A percentile compares a stretch with the other conserved stretches of the same genome.
Conservation (phyloP, 1,284 basidiomycete genomes). For the Rhodotorula sp. region DNA sequence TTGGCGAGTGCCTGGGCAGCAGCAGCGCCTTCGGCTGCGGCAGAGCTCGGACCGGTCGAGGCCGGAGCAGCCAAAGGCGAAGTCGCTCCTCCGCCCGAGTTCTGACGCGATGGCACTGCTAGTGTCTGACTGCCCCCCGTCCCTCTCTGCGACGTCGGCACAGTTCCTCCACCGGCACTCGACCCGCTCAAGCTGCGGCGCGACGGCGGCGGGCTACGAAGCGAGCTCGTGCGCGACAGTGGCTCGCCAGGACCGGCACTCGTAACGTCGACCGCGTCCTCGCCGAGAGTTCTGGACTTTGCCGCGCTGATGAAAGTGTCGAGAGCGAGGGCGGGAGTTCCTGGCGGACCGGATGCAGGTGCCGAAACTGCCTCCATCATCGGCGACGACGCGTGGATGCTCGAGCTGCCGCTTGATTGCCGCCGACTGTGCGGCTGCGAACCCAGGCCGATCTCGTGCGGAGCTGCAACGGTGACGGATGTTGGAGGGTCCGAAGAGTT, state of each 20-base stretch:
- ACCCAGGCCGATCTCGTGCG: constrained; percentile 40
- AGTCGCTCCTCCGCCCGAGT: background rate
- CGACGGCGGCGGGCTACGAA: background rate
- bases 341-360: background rate
- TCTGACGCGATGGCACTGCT: constrained; percentile 2
- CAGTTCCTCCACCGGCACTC: constrained; percentile 1
- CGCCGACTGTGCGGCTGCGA: constrained; percentile 11
- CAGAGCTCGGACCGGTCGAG: background rate
- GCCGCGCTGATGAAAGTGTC: constrained; percentile 40
- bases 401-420: background rate
- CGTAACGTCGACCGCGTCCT: background rate
- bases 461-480: constrained; percentile 15
- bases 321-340: constrained; percentile 38
- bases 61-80: background rate
- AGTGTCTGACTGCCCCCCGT: background rate
- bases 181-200: constrained; percentile 16
- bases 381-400: too few relatives aligned
- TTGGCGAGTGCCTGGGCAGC: background rate
- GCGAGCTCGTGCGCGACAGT: background rate
- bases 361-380: background rate
- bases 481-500: background rate
- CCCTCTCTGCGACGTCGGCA: background rate
- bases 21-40: constrained; percentile 10
- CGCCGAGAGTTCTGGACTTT: background rate
- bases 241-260: background rate